phyloP scores from a whole-genome alignment of 108 stramenopile genomes.

The Fragilaria radians region DNA sequence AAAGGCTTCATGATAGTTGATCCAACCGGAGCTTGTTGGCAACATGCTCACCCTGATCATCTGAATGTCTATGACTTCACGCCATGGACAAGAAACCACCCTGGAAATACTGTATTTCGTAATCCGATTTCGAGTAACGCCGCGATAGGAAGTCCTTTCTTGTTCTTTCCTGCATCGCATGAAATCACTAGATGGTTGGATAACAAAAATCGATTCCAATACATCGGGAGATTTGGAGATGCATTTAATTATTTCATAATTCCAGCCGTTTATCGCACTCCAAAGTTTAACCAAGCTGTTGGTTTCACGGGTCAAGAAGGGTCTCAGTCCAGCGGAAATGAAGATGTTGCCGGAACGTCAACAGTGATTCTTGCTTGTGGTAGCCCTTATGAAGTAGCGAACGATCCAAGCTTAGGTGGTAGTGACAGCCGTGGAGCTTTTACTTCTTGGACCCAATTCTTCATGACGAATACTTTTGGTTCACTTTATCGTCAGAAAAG shows the following conservation, averaged over 20 bases:
- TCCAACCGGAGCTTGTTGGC: background rate
- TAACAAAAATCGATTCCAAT: constrained; percentile 10
- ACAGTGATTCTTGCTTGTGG: constrained; percentile 31
- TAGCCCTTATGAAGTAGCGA: constrained; percentile 34
- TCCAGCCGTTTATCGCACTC: constrained; percentile 10
- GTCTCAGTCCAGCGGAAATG: too few relatives aligned
- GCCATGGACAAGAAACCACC: background rate
- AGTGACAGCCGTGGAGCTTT: constrained; percentile 1
- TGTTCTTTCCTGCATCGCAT: constrained; percentile 11
- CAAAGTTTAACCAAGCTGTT: background rate
- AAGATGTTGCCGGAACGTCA: background rate
- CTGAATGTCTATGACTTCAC: constrained; percentile 7
- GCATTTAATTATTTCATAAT: constrained; percentile 10
- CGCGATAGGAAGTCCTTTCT: constrained; percentile 5
- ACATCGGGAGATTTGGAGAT: constrained; percentile 27
- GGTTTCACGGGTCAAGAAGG: too few relatives aligned
- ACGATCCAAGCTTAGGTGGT: constrained; percentile 13
- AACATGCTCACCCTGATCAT: constrained; percentile 3
- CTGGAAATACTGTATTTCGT: background rate
- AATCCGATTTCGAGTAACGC: constrained; percentile 26
- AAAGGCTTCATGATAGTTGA: background rate
- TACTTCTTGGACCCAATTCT: background rate
- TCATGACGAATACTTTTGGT: background rate
- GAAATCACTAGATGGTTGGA: constrained; percentile 32
- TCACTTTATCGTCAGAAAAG: background rate